Base-by-base conservation (phyloP, 768 basidiomycete species). In the Tricholoma furcatifolium region DNA sequence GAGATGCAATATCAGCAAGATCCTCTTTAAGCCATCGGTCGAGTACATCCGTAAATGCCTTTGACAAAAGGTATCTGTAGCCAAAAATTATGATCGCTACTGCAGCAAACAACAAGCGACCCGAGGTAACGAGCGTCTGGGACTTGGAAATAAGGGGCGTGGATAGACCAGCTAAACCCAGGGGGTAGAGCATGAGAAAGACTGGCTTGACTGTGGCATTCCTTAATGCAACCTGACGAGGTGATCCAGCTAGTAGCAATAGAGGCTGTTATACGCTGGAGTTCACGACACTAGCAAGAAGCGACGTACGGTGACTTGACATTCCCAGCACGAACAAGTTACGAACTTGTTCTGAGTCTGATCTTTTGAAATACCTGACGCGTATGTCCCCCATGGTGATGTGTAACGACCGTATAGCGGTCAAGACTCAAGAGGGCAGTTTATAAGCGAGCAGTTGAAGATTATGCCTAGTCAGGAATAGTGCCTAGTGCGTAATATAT, bases 191-290 rank as follows among this genome's bases (percentile, higher is more conserved):
- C 8, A 54, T 6, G 15, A 55, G 45, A 1, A 62, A 50, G 30
- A 39, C 11, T 1, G 59, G 61, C 30, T 58, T 41, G 3, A 43
- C 36, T 32, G 55, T 41, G 18, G 54, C 27, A 9, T 43, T 53
- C 14, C 55, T 43, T 18, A 62, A 47, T 3, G 55, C 55, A 23
- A 45, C 23, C 2, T 41, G 31, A 34, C 38, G 55, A 6, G 64
- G 63, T 1, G 67, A 63, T n/a, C 53, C 58, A 23, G 50, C 66
- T 68, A 31, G 9, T 15, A 9, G 23, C 67, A 31, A 7, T 15
- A 9, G 23, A 1, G 23, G 9, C 9, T 14, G 10, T 23, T 9
- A 17, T 14, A 11, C 46, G 18, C n/a, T 10, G 15, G n/a, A 11
- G 20, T 24, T 39, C n/a, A 15, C 4, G 27, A 20, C 36, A 18